Evolutionary conservation across 768 basidiomycete genomes (phyloP).

Genomic region (Astraeus odoratus): DNA sequence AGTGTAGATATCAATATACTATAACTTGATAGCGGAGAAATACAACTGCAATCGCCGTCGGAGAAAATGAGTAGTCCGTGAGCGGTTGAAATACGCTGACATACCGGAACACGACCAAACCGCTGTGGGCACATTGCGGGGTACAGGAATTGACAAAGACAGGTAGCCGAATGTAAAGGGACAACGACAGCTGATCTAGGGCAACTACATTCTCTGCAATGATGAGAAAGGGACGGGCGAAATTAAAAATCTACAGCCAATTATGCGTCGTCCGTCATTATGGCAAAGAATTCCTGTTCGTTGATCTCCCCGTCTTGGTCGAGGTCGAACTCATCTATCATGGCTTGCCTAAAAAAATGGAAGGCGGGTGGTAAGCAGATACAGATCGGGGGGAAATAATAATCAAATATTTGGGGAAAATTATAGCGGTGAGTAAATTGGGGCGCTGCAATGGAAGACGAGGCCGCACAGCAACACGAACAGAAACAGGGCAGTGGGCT

Average conservation of each 20-base stretch:
- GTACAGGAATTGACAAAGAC: slow-evolving; percentile 13
- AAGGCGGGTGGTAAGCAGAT: slow-evolving; percentile 28
- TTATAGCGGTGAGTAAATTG: slow-evolving; percentile 20
- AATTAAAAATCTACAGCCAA: too few species aligned
- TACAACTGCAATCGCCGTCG: slow-evolving; percentile 20
- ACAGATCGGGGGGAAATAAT: slow-evolving; percentile 11
- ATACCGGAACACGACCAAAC: slow-evolving; percentile 11
- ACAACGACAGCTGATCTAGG: slow-evolving; percentile 9
- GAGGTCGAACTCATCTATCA: slow-evolving; percentile 99
- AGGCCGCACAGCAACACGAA: slow-evolving; percentile 15
- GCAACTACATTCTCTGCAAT: slow-evolving; percentile 6
- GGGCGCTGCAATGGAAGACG: slow-evolving; percentile 10
- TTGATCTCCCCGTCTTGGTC: slow-evolving; percentile 98
- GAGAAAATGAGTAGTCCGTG: slow-evolving; percentile 6
- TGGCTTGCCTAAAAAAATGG: slow-evolving; percentile 75
- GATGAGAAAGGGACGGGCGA: too few species aligned
- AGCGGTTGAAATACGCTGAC: slow-evolving; percentile 6
- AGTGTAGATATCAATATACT: slow-evolving; percentile 15
- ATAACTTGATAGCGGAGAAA: slow-evolving; percentile 3
- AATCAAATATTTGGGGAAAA: slow-evolving; percentile 12
- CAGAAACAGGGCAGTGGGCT: slow-evolving; percentile 25
- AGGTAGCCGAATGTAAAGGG: slow-evolving; percentile 8
- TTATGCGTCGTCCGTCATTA: slow-evolving; percentile 90
- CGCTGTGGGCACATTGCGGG: slow-evolving; percentile 10
- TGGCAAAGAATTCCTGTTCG: slow-evolving; percentile 92